Evolutionary conservation across 192 early-diverging fungal genomes (phyloP), one percentile per base, ranked within the genome.

Genomic region (Gaertneriomyces sp.): DNA sequence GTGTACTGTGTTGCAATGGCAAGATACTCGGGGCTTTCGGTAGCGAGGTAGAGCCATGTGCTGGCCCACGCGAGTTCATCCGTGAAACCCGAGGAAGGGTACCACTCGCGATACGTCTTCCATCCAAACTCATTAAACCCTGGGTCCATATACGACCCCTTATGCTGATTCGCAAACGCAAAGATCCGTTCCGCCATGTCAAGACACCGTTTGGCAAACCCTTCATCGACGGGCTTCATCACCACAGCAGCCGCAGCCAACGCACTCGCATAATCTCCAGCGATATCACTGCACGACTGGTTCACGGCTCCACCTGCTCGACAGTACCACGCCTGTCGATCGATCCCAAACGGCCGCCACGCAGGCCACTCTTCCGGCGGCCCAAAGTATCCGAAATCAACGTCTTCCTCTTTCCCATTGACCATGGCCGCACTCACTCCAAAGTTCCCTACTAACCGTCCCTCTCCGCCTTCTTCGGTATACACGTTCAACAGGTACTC

Each of bases 321-420:
- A 46, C 71, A 72, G 61, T 72, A 72, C 25, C 41, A 66, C 33
- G 68, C 68, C 2, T 16, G 14, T 12, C 60, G 50, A 3, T 41
- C 39, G 3, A 11, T 2, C 7, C 45, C 49, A 6, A 8, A 9
- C 6, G 72, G 66, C 7, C 63, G 67, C 43, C 72, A 64, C 50
- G 45, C 11, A 51, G 43, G 16, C 41, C 69, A 72, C 33, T 71
- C 68, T 55, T 73, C 72, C 5, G 72, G 72, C 6, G 72, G 72
- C 5, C 72, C 72, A 53, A 63, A 70, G 61, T 73, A 73, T 11
- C 66, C 66, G 42, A 73, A 73, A 53, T 73, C 72, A 11, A 71
- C 43, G 40, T 72, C 72, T 11, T 19, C 25, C 19, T 42, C 53
- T 3, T 11, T 1, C 4, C 50, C 58, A 41, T n/a, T 5, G n/a